Conservation (phyloP, 2,329 filamentous ascomycete species). For the Periconia sp. region DNA sequence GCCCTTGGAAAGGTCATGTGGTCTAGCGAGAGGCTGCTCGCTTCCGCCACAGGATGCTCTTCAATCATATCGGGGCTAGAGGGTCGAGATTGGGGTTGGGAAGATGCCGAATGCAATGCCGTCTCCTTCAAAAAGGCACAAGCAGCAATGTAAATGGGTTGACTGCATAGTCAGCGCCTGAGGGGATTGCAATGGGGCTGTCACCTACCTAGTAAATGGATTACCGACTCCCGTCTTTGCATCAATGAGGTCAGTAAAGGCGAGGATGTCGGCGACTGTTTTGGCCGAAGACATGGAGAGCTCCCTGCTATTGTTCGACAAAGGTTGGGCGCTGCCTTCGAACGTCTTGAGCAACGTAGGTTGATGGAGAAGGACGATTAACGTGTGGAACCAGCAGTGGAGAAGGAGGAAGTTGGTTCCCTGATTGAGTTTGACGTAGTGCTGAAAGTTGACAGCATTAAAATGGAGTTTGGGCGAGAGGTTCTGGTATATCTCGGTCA, state of each 20-base stretch:
- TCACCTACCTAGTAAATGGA: conserved; percentile 69
- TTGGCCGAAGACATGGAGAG: conserved; percentile 87
- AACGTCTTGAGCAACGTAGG: conserved; percentile 83
- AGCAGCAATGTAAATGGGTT: conserved; percentile 90
- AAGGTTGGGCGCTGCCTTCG: conserved; percentile 69
- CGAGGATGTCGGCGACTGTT: conserved; percentile 86
- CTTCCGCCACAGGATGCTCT: conserved; percentile 39
- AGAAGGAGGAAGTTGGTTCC: conserved; percentile 86
- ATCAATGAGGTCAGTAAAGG: conserved; percentile 85
- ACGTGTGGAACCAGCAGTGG: conserved; percentile 87
- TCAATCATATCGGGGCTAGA: conserved; percentile 47
- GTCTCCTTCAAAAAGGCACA: conserved; percentile 89
- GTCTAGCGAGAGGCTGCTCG: conserved; percentile 39
- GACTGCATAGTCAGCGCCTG: conserved; percentile 55
- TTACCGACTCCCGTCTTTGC: conserved; percentile 86
- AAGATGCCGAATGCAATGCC: conserved; percentile 69
- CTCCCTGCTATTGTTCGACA: conserved; percentile 81
- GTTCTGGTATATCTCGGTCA: conserved; percentile 76
- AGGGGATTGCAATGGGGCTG: background rate
- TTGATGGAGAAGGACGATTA: conserved; percentile 85
- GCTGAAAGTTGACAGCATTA: conserved; percentile 84
- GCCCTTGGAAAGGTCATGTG: conserved; percentile 24
- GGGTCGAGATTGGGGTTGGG: conserved; percentile 67
- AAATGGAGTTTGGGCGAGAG: conserved; percentile 79
- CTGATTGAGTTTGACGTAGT: conserved; percentile 79